A percentile compares a stretch with the other conserved stretches of the same genome.
phyloP scores from a whole-genome alignment of 2,329 filamentous ascomycete species.

The Trichoderma simmonsii region DNA sequence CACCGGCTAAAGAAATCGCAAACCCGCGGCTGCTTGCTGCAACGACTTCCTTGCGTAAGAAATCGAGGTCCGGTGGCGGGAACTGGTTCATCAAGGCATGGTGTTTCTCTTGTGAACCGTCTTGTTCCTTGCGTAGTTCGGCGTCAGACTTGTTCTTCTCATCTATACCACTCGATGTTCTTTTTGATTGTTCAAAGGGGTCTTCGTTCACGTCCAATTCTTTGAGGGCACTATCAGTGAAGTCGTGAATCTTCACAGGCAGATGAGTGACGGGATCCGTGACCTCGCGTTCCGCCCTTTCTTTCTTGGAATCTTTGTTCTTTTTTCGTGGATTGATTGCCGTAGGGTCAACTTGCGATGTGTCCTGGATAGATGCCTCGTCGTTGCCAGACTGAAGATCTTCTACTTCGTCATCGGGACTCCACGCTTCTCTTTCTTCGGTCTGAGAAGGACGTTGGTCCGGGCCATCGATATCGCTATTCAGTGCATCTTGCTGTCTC shows the following conservation, averaged over 20 bases:
- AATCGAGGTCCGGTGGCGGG: slow-evolving; percentile 47
- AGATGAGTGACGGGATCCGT: slow-evolving; percentile 72
- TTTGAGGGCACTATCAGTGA: slow-evolving; percentile 59
- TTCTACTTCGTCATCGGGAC: neutral
- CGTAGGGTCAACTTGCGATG: slow-evolving; percentile 36
- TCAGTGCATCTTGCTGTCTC: slow-evolving; percentile 39
- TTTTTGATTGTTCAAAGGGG: slow-evolving; percentile 35
- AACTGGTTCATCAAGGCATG: slow-evolving; percentile 44
- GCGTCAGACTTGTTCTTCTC: slow-evolving; percentile 40
- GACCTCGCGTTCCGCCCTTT: slow-evolving; percentile 56
- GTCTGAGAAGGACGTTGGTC: slow-evolving; percentile 9
- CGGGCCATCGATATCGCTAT: slow-evolving; percentile 25
- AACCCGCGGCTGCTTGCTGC: slow-evolving; percentile 33
- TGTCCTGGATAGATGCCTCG: slow-evolving; percentile 29
- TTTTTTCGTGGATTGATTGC: slow-evolving; percentile 44
- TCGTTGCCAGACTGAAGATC: neutral
- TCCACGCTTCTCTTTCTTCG: slow-evolving; percentile 14
- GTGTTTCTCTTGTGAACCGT: slow-evolving; percentile 36
- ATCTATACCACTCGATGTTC: slow-evolving; percentile 38
- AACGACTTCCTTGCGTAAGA: slow-evolving; percentile 34
- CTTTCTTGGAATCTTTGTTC: slow-evolving; percentile 48
- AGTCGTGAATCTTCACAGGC: slow-evolving; percentile 65
- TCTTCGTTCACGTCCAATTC: slow-evolving; percentile 31
- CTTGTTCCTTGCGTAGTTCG: slow-evolving; percentile 36
- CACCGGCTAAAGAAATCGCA: slow-evolving; percentile 38